Base-by-base conservation (phyloP, 768 basidiomycete genomes). In the Kondoa subrosea region DNA sequence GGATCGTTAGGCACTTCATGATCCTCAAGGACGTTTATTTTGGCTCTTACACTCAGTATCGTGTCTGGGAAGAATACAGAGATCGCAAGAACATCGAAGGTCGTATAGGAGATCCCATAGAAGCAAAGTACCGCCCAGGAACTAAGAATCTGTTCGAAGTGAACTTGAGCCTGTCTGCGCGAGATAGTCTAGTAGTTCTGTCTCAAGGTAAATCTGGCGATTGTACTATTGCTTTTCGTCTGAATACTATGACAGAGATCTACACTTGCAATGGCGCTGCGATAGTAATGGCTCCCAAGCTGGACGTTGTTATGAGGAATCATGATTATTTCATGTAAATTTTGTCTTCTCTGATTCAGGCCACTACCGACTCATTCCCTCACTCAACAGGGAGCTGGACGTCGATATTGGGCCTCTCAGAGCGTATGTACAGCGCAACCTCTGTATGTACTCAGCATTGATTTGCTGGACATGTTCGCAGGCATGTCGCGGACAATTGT, bases 311-410 rank as follows among this genome's bases (percentile, higher is more conserved):
- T 66, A 79, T 96, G 17, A 81, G 89, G 66, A 79, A 87, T 67
- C 87, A 91, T 70, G 91, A 92, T 73, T 86, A 85, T 74, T 89
- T 84, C 73, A 89, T 95, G 89, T n/a, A n/a, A n/a, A n/a, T 91
- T 89, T 88, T 73, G 65, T 80, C 65, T 26, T 4, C 56, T 4
- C 8, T 40, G 31, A 15, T 34, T 33, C 31, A 26, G 26, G 27
- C 12, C 40, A 8, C 40, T 50, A 21, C 40, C 21, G n/a, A n/a
- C n/a, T 8, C 40, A 50, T 50, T 8, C 21, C 40, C 12, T 50
- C 12, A 8, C 8, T 8, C 21, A 50, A 8, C 40, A 50, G 40
- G 40, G 40, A 50, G 40, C 8, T 50, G 40, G 40, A 50, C 21
- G 8, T 50, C 12, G 40, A 50, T 50, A 50, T 50, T 21, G 40